Base-by-base conservation (phyloP, 2,329 filamentous ascomycete genomes). In the Ramichloridium luteum region DNA sequence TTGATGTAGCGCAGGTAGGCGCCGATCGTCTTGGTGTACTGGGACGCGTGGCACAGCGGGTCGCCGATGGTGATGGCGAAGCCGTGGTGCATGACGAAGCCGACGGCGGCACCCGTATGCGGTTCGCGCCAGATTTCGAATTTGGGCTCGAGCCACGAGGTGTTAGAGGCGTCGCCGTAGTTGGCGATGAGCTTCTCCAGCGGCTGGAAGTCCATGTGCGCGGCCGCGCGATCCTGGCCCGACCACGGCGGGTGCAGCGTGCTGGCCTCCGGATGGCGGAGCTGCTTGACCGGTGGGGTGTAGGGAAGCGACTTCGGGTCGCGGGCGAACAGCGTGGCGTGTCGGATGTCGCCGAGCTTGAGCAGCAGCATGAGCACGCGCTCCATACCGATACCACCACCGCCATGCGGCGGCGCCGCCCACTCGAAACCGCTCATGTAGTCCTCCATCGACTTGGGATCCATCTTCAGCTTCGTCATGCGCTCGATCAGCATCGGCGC, bases 81-180 rank as follows among this genome's bases (percentile, higher is more conserved):
- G 44, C 79, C 79, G 47, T 74, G 74, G 43, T 80, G 74, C 27
- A 74, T 72, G 2, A 90, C 81, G 50, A 82, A 94, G 8, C 84
- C 81, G 18, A 93, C 69, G 4, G 85, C 85, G 0, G 85, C 86
- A 29, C 86, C 86, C 2, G 80, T 88, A 18, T 62, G 56, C 13
- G 70, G 60, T 51, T 93, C 83, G 16, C 86, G 77, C 83, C 84
- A 94, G 36, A 93, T 76, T 50, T 82, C 70, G 55, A 86, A 93
- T 5, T 84, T 76, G 5, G 85, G 80, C 54, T 94, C 86, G 5
- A 90, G 71, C 84, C 85, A 94, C 0, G 84, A 90, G 0, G 86
- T 94, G 50, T 93, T 92, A 29, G 84, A 85, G 2, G 86, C 84
- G 56, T 94, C 86, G 40, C 86, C 86, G 46, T 94, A 94, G 57